phyloP scores from a whole-genome alignment of 1,284 basidiomycete genomes.

The Ceratobasidium theobromae region DNA sequence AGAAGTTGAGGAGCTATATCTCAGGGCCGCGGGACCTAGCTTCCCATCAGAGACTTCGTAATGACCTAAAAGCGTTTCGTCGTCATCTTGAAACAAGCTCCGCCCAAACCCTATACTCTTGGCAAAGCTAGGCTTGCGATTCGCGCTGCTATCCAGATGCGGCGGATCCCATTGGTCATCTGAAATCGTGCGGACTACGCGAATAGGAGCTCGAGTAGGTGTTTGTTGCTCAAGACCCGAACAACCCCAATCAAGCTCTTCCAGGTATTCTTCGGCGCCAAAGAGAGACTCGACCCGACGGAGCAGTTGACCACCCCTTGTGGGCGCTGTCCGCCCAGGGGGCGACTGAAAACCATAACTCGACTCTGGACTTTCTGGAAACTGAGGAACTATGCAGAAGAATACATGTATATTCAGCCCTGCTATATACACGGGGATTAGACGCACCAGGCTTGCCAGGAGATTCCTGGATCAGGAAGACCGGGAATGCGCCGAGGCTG shows the following conservation, averaged over 20 bases:
- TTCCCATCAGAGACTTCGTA: background rate
- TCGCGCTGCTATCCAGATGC: background rate
- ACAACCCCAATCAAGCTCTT: background rate
- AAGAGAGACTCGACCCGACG: background rate
- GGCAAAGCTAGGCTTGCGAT: background rate
- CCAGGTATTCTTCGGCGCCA: background rate
- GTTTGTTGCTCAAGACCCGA: background rate
- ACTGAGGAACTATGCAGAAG: constrained; percentile 3
- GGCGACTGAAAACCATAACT: constrained; percentile 2
- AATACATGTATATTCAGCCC: background rate
- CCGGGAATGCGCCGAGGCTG: constrained; percentile 14
- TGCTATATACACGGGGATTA: no score
- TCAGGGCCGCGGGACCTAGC: constrained; percentile 3
- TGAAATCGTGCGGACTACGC: background rate
- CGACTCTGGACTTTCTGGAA: constrained; percentile 27
- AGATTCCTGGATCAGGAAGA: constrained; percentile 22
- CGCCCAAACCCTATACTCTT: background rate
- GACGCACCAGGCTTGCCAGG: background rate
- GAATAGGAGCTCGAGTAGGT: background rate
- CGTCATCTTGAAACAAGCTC: background rate
- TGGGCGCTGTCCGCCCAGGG: background rate
- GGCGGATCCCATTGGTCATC: background rate
- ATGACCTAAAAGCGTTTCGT: constrained; percentile 26
- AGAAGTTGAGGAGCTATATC: constrained; percentile 20
- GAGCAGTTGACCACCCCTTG: background rate